A percentile compares a stretch with the other conserved stretches of the same genome.
phyloP scores from a whole-genome alignment of 129 eudicot species.

The Chrysanthemum seticuspe region DNA sequence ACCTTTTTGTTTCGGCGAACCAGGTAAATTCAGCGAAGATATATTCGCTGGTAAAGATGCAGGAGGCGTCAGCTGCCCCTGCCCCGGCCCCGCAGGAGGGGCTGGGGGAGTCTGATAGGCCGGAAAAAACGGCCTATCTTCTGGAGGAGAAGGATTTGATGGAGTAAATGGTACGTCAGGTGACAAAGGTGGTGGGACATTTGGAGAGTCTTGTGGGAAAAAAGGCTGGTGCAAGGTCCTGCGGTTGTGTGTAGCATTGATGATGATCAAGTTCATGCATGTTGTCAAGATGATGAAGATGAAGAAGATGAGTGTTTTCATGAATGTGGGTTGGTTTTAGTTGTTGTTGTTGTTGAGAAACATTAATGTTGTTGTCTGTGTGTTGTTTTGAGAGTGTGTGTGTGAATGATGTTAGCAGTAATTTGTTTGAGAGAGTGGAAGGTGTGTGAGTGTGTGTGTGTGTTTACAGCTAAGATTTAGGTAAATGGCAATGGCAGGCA shows the following conservation, averaged over 20 bases:
- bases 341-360: slow-evolving; percentile 19
- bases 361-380: slow-evolving; percentile 2
- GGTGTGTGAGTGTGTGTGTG: slow-evolving; percentile 20
- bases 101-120: slow-evolving; percentile 35
- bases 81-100: background rate
- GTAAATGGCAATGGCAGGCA: slow-evolving; percentile 28
- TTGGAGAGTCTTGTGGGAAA: slow-evolving; percentile 49
- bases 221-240: slow-evolving; percentile 82
- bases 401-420: slow-evolving; percentile 33
- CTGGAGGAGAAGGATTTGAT: slow-evolving; percentile 33
- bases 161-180: slow-evolving; percentile 38
- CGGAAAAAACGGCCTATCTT: slow-evolving; percentile 46
- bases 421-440: background rate
- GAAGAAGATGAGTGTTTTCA: slow-evolving; percentile 33
- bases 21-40: slow-evolving; percentile 56
- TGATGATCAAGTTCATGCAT: slow-evolving; percentile 22
- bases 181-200: slow-evolving; percentile 13
- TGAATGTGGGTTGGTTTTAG: background rate
- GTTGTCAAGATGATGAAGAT: slow-evolving; percentile 17
- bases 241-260: slow-evolving; percentile 46
- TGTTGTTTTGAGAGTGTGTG: slow-evolving; percentile 17
- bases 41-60: slow-evolving; percentile 76
- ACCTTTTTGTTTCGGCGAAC: slow-evolving; percentile 47
- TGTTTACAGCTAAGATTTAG: slow-evolving; percentile 34
- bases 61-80: slow-evolving; percentile 19